A percentile compares a stretch with the other conserved stretches of the same genome.
Evolutionary conservation across 2,329 filamentous ascomycete species (phyloP).

Genomic region (Diaporthe longicolla): DNA sequence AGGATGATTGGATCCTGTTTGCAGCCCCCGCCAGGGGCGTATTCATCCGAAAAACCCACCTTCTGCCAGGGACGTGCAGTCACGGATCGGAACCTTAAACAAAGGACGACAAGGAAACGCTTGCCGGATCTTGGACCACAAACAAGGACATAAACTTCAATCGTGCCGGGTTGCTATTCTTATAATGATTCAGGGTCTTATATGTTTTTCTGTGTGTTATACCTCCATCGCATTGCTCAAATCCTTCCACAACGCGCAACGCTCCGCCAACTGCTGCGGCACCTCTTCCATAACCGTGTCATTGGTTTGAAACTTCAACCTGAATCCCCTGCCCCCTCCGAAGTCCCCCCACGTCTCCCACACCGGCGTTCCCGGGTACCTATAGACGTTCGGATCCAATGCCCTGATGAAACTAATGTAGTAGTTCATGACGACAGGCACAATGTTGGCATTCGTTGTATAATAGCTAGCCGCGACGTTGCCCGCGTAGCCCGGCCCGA

Average conservation of each 20-base stretch:
- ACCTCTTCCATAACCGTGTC: constrained; percentile 58
- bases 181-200: constrained; percentile 15
- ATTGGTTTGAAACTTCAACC: constrained; percentile 58
- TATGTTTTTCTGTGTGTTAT: constrained; percentile 36
- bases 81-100: constrained; percentile 29
- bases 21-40: constrained; percentile 7
- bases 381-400: constrained; percentile 60
- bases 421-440: constrained; percentile 65
- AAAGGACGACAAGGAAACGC: not conserved
- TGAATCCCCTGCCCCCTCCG: constrained; percentile 46
- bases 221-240: constrained; percentile 54
- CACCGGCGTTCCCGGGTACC: constrained; percentile 52
- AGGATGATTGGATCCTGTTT: constrained; percentile 12
- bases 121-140: not conserved
- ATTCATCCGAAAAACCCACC: constrained; percentile 16
- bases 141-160: not conserved
- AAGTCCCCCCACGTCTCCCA: constrained; percentile 58
- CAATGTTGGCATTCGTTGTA: constrained; percentile 59
- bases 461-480: constrained; percentile 55
- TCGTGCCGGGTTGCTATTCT: not conserved
- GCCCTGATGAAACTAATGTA: constrained; percentile 64
- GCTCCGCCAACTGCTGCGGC: constrained; percentile 50
- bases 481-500: constrained; percentile 57
- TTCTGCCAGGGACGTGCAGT: constrained; percentile 20
- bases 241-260: constrained; percentile 59